phyloP scores from a whole-genome alignment of 208 protist species.

The Leishmania braziliensis region DNA sequence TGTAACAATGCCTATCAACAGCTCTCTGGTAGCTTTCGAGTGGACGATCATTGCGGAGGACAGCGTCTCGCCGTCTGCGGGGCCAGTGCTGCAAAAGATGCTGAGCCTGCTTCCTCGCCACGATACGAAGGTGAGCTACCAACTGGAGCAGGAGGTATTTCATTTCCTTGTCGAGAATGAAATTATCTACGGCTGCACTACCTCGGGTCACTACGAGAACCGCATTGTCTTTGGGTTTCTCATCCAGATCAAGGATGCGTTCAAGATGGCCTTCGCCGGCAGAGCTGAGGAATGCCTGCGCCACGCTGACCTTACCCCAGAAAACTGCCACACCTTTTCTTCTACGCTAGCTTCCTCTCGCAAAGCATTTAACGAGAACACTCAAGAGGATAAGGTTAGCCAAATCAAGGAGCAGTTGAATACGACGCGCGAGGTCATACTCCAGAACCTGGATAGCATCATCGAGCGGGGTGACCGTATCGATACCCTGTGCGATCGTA shows the following conservation, averaged over 20 bases:
- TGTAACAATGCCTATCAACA: conserved; percentile 45
- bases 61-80: conserved; percentile 41
- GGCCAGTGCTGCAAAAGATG: conserved; percentile 58
- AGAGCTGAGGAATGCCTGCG: conserved; percentile 51
- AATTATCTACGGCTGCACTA: conserved; percentile 77
- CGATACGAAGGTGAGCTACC: conserved; percentile 80
- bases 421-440: conserved; percentile 78
- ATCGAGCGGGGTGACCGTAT: conserved; percentile 85
- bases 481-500: conserved; percentile 79
- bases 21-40: conserved; percentile 59
- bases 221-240: conserved; percentile 74
- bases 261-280: conserved; percentile 70
- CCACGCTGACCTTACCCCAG: conserved; percentile 42
- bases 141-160: conserved; percentile 68
- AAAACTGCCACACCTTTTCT: conserved; percentile 51
- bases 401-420: conserved; percentile 77
- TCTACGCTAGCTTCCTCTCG: conserved; percentile 36
- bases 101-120: conserved; percentile 70
- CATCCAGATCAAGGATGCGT: conserved; percentile 56
- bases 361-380: conserved; percentile 67
- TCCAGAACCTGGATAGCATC: conserved; percentile 84
- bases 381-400: conserved; percentile 67
- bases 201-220: conserved; percentile 52
- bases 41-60: conserved; percentile 53
- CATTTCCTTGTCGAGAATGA: conserved; percentile 89